Percentiles rank a stretch among this genome's conserved stretches.
Conservation (phyloP, 1,139 yeast genomes). For the Tardiomyces digboiensis region DNA sequence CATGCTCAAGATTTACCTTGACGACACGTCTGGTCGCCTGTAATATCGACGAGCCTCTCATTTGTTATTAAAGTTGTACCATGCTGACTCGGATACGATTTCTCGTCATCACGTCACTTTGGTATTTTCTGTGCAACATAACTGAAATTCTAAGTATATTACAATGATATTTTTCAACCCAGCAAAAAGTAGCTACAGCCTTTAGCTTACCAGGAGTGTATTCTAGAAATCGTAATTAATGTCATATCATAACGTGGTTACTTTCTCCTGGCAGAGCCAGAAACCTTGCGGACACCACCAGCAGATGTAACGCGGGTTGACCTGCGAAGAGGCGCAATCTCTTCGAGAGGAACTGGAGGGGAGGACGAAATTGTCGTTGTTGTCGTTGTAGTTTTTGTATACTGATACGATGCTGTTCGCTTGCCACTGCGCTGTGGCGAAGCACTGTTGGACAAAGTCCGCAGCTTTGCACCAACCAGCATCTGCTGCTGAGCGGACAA, state of each 20-base stretch:
- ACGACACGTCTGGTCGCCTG: background rate
- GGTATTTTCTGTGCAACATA: too few relatives aligned
- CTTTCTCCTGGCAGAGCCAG: background rate
- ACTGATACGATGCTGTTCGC: constrained; percentile 27
- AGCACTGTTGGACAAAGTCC: constrained; percentile 1
- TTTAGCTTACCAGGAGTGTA: too few relatives aligned
- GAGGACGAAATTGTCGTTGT: constrained; percentile 39
- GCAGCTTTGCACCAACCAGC: background rate
- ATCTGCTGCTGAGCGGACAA: constrained; percentile 6
- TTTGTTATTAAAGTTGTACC: too few relatives aligned
- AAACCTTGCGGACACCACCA: constrained; percentile 13
- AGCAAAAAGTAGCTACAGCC: too few relatives aligned
- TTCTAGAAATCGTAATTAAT: too few relatives aligned
- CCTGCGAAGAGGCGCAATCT: constrained; percentile 10
- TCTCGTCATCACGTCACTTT: too few relatives aligned
- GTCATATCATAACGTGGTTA: background rate
- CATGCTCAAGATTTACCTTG: background rate
- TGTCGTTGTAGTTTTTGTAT: constrained; percentile 39
- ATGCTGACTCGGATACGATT: too few relatives aligned
- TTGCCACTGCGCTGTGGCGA: constrained; percentile 2
- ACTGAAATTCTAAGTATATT: too few relatives aligned
- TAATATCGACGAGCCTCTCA: background rate
- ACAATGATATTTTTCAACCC: too few relatives aligned
- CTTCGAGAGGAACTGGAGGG: background rate
- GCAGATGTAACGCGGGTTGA: constrained; percentile 12